Base-by-base conservation (phyloP, 176 grass and related monocot genomes). In the bread wheat (Triticum aestivum) region DNA sequence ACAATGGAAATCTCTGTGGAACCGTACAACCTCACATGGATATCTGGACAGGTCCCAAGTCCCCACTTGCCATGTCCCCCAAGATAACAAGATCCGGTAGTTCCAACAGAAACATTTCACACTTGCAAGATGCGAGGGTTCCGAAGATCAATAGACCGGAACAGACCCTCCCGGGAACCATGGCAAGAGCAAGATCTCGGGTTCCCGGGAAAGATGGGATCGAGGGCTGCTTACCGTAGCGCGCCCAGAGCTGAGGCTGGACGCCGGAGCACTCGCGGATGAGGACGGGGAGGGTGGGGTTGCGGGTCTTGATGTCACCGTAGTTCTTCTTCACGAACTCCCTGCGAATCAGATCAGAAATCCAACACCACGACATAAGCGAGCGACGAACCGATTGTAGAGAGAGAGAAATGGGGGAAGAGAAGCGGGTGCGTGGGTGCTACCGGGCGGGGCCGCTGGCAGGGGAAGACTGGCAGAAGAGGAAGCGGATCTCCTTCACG, bases 271-370 rank as follows among this genome's bases (percentile, higher is more conserved):
- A 99, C 91, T 99, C 97, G 65, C 97, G 94, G 90, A 99, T 89
- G 61, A 99, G 90, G 88, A 99, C 88, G 0, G 97, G 97, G 34
- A 96, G 90, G 35, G 93, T 80, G 0, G 94, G 97, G 77, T 96
- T 99, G 69, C 83, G 88, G 12, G 92, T 84, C 85, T 99, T 99
- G 85, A 99, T 91, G 72, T 99, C 92, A 63, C 87, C 77, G 68
- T 99, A 99, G 89, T 96, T 96, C 88, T 92, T 92, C 45, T 91
- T 58, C 47, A 96, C 92, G 82, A 99, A 99, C n/a, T 99, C 97
- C 87, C 97, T 99, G 89, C 18, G 12, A 77, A 88, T 5, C 56
- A 78, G 58, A 81, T 63, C 41, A 51, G 0, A 32, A 24, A 39
- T 70, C 71, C 23, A 45, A 3, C 29, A 9, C 27, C 74, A 24